These are phyloP conservation scores for Pseudozyma thailandica DNA, from an alignment of 1,284 basidiomycete species.

Conservation along the genomic window DNA sequence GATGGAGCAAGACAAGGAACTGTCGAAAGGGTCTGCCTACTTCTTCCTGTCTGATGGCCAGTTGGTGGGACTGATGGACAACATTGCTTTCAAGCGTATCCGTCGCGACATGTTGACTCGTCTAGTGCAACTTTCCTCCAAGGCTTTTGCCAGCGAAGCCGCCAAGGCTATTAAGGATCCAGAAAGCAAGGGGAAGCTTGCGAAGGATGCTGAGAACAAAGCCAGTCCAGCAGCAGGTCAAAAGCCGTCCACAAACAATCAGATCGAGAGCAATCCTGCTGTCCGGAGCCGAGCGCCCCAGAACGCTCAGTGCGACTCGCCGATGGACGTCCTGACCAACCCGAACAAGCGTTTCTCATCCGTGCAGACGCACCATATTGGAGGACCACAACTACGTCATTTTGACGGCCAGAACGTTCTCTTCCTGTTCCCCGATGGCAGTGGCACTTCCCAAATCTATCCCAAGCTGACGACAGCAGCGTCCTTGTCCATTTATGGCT, in stretches of 20 bases:
- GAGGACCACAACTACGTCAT: constrained; percentile 15
- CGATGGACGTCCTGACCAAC: constrained; percentile 32
- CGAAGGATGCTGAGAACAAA: not conserved
- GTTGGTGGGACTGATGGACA: constrained; percentile 41
- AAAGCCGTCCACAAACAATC: not conserved
- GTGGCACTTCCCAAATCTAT: constrained; percentile 27
- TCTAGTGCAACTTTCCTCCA: constrained; percentile 40
- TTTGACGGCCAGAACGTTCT: constrained; percentile 25
- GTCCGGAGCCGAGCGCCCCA: not conserved
- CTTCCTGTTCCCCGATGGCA: constrained; percentile 45
- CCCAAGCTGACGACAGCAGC: constrained; percentile 3
- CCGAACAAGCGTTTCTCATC: constrained; percentile 14
- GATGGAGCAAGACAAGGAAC: constrained; percentile 37
- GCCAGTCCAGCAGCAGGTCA: not conserved
- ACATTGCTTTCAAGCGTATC: constrained; percentile 45
- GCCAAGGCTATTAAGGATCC: constrained; percentile 14
- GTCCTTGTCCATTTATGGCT: constrained; percentile 36
- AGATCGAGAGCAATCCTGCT: not conserved
- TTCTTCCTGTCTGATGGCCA: constrained; percentile 32
- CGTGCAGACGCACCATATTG: constrained; percentile 24
- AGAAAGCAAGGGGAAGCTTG: not conserved
- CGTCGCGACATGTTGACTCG: constrained; percentile 35
- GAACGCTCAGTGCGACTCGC: constrained; percentile 8
- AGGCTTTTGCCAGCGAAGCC: constrained; percentile 36
- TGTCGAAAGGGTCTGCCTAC: constrained; percentile 37